Conservation (phyloP, 352 stramenopile genomes). For the Pythium graminicola region DNA sequence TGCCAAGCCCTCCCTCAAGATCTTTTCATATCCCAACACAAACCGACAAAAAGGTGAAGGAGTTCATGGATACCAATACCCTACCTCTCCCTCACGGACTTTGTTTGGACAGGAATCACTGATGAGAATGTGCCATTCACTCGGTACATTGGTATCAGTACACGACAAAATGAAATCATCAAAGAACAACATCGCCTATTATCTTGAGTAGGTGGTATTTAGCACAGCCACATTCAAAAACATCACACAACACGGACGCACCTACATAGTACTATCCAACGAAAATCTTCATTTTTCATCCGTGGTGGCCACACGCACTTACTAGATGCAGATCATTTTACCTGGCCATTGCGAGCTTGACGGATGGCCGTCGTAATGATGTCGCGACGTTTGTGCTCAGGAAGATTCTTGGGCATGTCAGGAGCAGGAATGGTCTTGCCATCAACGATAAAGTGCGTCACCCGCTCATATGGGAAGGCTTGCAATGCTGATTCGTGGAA, state of each 20-base stretch:
- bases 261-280: neutral
- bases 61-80: too few relatives aligned
- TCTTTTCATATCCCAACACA: slow-evolving; percentile 55
- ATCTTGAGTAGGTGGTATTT: slow-evolving; percentile 21
- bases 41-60: slow-evolving; percentile 34
- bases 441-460: slow-evolving; percentile 82
- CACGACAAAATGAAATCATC: slow-evolving; percentile 64
- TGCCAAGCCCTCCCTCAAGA: slow-evolving; percentile 51
- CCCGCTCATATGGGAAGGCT: slow-evolving; percentile 76
- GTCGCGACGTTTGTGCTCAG: slow-evolving; percentile 57
- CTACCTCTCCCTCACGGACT: too few relatives aligned
- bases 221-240: slow-evolving; percentile 1
- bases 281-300: slow-evolving; percentile 1
- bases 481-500: slow-evolving; percentile 64
- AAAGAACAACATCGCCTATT: slow-evolving; percentile 69
- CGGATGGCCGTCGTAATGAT: slow-evolving; percentile 69
- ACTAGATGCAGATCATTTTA: neutral
- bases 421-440: slow-evolving; percentile 58
- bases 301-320: neutral
- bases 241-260: neutral
- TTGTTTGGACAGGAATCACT: slow-evolving; percentile 35
- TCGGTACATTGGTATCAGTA: slow-evolving; percentile 71
- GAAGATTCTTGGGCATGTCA: slow-evolving; percentile 57
- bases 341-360: slow-evolving; percentile 33
- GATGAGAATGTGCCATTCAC: slow-evolving; percentile 62